These are phyloP conservation scores for Petunia hybrid DNA, from an alignment of 305 asterid genomes.

Conservation along the genomic window DNA sequence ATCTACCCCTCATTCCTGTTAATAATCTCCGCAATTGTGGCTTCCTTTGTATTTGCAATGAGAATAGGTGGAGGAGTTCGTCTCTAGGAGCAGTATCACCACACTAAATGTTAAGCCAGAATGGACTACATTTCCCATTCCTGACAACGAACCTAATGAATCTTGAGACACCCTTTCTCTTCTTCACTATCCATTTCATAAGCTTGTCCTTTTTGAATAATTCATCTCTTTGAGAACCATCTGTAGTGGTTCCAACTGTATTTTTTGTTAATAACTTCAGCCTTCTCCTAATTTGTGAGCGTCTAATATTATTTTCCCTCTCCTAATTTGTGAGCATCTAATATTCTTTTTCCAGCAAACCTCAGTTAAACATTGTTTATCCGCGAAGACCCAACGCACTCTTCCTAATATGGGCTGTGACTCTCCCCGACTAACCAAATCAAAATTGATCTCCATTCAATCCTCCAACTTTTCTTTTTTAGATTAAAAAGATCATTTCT, in stretches of 20 bases:
- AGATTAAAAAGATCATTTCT: not conserved
- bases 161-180: constrained; percentile 4
- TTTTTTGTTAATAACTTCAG: not conserved
- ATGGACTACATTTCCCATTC: constrained; percentile 7
- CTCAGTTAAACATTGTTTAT: constrained; percentile 2
- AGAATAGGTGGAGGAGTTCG: not conserved
- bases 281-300: constrained; percentile 2
- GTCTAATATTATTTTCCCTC: not conserved
- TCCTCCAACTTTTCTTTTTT: constrained; percentile 3
- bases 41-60: not conserved
- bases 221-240: not conserved
- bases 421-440: not conserved
- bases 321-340: not conserved
- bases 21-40: not conserved
- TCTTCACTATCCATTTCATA: not conserved
- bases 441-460: not conserved
- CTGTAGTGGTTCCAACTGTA: not conserved
- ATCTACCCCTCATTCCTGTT: not conserved
- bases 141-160: not conserved
- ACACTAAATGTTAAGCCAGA: not conserved
- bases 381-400: not conserved
- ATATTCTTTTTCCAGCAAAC: not conserved
- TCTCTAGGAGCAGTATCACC: not conserved
- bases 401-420: not conserved
- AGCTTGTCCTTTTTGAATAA: not conserved